Evolutionary conservation across 2,329 filamentous ascomycete genomes (phyloP), one percentile per base, ranked within the genome.

Genomic region (Stachybotrys elegans): DNA sequence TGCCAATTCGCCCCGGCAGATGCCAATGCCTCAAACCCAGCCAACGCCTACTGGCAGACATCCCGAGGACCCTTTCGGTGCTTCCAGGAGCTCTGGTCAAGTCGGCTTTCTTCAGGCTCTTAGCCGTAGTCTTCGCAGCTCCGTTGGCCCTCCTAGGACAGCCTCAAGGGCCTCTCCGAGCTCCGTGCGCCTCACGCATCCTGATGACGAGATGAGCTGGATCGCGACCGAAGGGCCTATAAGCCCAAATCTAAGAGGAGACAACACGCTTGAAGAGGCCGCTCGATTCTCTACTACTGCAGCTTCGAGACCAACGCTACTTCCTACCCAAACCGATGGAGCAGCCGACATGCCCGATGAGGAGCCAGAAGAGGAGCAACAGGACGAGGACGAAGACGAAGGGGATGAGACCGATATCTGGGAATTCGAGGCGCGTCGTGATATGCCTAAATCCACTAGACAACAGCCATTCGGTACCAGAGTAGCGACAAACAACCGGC

Each of bases 371-470:
- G 29, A 45, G 14, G 21, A 25, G 38, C 9, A 43, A 5, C 47
- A 51, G 9, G 48, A 43, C 14, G 41, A 45, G 3, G 23, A 25
- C 7, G 49, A 51, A 12, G 50, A 44, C 11, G 42, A 38, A 21
- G 66, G 67, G 21, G 71, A 72, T n/a, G 69, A 70, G 4, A 72
- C 71, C 11, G 65, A 81, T 49, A 68, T 82, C 11, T 82, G 78
- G 77, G 77, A 75, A 23, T 54, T 79, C 20, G 78, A 81, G 54
- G 78, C 77, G 11, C 67, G 71, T 43, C 70, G 77, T 12, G 62
- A 67, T 6, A 67, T 67, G 1, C 70, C 72, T 9, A 57, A 50
- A 5, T 52, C 59, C 19, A 42, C 51, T 25, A 52, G 52, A n/a
- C 55, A 62, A 20, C 58, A 57, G 34, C 53, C 59, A 2, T 63